These are phyloP conservation scores for Solanum chacoense DNA, from an alignment of 305 asterid genomes.

Conservation along the genomic window DNA sequence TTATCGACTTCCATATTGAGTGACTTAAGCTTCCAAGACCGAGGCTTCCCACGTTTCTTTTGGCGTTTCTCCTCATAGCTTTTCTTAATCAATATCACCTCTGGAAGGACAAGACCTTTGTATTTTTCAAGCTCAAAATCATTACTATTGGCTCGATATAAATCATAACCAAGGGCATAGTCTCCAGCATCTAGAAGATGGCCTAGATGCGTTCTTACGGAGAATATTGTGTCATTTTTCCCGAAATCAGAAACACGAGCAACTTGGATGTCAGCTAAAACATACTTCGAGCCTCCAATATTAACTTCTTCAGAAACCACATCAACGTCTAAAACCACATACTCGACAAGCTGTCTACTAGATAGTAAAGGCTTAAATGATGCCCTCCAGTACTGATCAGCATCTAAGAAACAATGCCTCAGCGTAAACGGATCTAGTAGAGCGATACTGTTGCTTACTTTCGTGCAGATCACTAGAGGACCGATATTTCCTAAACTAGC, in stretches of 20 bases:
- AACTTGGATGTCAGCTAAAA: constrained; percentile 39
- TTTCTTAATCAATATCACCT: not conserved
- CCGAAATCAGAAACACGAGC: constrained; percentile 51
- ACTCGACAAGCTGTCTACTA: constrained; percentile 43
- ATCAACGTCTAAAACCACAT: constrained; percentile 23
- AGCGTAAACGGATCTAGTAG: constrained; percentile 38
- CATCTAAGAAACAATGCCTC: constrained; percentile 34
- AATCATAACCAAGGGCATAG: constrained; percentile 2
- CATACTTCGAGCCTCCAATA: constrained; percentile 29
- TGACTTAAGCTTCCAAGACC: constrained; percentile 22
- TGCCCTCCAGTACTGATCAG: constrained; percentile 43
- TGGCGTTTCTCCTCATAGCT: not conserved
- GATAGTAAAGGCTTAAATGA: constrained; percentile 43
- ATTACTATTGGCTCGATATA: not conserved
- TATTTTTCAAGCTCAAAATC: not conserved
- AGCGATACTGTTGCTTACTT: constrained; percentile 35
- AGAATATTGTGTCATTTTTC: constrained; percentile 28
- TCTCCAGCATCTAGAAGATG: not conserved
- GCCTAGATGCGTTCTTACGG: not conserved
- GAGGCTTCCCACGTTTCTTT: constrained; percentile 1
- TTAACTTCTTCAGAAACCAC: constrained; percentile 23
- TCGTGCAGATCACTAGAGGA: constrained; percentile 3
- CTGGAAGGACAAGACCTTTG: constrained; percentile 1
- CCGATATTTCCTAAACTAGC: constrained; percentile 6
- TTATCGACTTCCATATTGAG: constrained; percentile 52